A percentile compares a stretch with the other conserved stretches of the same genome.
Conservation (phyloP, 2,329 filamentous ascomycete genomes). For the Penicillium sp. region DNA sequence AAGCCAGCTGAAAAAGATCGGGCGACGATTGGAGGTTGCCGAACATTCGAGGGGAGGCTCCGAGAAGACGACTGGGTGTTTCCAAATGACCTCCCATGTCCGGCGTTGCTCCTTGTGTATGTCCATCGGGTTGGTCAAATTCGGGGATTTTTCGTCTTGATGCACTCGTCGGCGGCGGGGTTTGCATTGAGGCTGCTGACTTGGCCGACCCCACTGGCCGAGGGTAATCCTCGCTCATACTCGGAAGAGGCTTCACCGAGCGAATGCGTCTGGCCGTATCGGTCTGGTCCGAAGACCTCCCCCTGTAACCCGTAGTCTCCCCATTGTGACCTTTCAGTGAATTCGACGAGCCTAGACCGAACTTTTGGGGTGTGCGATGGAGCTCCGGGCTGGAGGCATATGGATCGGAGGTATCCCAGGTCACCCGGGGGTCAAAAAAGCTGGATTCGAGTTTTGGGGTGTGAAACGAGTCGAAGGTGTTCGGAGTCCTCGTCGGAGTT, state of each 20-base stretch:
- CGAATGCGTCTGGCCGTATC: constrained; percentile 38
- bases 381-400: constrained; percentile 50
- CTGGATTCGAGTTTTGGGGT: constrained; percentile 50
- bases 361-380: constrained; percentile 44
- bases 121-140: constrained; percentile 27
- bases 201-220: constrained; percentile 39
- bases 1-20: constrained; percentile 55
- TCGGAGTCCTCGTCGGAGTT: constrained; percentile 48
- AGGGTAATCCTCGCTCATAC: constrained; percentile 32
- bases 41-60: constrained; percentile 51
- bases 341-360: constrained; percentile 38
- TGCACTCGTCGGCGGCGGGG: constrained; percentile 61
- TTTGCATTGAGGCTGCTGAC: constrained; percentile 56
- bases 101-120: constrained; percentile 26
- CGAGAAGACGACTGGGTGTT: constrained; percentile 47
- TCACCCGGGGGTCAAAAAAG: constrained; percentile 48
- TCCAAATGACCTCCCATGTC: constrained; percentile 39
- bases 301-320: constrained; percentile 17
- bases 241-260: constrained; percentile 28
- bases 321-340: constrained; percentile 20
- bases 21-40: constrained; percentile 58
- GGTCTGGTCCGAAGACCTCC: constrained; percentile 29
- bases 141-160: constrained; percentile 49
- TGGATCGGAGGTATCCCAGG: constrained; percentile 49
- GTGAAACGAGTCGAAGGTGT: constrained; percentile 42